phyloP scores from a whole-genome alignment of 208 protist genomes.

The Leishmania tropica region DNA sequence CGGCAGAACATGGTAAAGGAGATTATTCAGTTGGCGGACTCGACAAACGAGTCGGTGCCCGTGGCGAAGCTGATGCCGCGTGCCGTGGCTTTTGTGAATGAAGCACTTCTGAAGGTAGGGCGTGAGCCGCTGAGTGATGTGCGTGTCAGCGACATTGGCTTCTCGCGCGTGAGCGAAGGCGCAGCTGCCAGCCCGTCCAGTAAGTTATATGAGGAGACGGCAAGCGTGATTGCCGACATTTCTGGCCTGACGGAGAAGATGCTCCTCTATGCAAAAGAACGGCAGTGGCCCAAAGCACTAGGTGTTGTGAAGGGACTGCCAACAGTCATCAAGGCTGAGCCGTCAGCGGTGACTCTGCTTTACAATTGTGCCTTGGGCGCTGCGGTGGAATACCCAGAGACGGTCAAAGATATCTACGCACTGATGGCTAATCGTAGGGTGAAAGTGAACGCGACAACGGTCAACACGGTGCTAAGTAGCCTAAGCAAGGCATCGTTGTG shows the following conservation, averaged over 20 bases:
- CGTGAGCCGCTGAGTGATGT: slow-evolving; percentile 48
- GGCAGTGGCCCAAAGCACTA: slow-evolving; percentile 74
- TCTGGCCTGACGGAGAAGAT: slow-evolving; percentile 72
- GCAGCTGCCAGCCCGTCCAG: not conserved
- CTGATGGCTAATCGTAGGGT: slow-evolving; percentile 60
- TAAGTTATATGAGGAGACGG: not conserved
- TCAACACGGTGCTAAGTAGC: slow-evolving; percentile 82
- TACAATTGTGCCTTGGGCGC: slow-evolving; percentile 90
- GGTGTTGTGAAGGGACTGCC: slow-evolving; percentile 40
- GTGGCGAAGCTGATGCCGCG: slow-evolving; percentile 44
- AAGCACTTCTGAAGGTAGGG: slow-evolving; percentile 57
- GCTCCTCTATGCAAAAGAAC: slow-evolving; percentile 80
- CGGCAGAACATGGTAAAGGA: slow-evolving; percentile 60
- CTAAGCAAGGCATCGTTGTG: slow-evolving; percentile 54
- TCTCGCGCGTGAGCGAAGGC: slow-evolving; percentile 4
- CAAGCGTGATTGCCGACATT: slow-evolving; percentile 25
- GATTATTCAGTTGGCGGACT: slow-evolving; percentile 69
- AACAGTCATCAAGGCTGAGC: slow-evolving; percentile 28
- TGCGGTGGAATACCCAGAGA: slow-evolving; percentile 62
- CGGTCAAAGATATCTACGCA: slow-evolving; percentile 44
- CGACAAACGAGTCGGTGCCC: slow-evolving; percentile 39
- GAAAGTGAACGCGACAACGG: slow-evolving; percentile 67
- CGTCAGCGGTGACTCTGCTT: slow-evolving; percentile 73
- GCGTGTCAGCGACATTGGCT: slow-evolving; percentile 46
- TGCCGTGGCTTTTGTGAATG: slow-evolving; percentile 80